A percentile compares a stretch with the other conserved stretches of the same genome.
Conservation (phyloP, 768 basidiomycete genomes). For the Tricholoma furcatifolium region DNA sequence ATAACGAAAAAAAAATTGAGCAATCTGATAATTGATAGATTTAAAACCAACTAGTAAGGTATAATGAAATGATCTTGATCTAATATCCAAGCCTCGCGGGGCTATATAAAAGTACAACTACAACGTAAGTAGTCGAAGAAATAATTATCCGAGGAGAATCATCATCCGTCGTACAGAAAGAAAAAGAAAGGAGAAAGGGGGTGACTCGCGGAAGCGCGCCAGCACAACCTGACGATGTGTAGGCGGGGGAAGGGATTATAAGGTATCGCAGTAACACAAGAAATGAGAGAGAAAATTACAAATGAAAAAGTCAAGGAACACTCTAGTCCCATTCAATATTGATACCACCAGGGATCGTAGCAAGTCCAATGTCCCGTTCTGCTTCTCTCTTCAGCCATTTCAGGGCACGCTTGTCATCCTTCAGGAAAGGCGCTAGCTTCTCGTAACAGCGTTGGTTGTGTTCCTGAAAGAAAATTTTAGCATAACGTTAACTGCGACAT, state of each 20-base stretch:
- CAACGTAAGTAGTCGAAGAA: too few relatives aligned
- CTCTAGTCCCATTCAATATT: constrained; percentile 79
- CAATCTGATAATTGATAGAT: too few relatives aligned
- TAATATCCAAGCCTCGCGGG: too few relatives aligned
- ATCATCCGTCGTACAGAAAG: too few relatives aligned
- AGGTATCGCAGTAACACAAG: constrained; percentile 9
- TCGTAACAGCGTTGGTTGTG: constrained; percentile 78
- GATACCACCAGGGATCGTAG: constrained; percentile 66
- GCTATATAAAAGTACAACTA: too few relatives aligned
- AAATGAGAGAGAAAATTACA: background rate
- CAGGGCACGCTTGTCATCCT: constrained; percentile 76
- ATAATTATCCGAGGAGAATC: too few relatives aligned
- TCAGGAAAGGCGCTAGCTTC: constrained; percentile 61
- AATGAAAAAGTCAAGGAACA: background rate
- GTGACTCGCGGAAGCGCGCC: too few relatives aligned
- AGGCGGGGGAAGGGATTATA: background rate
- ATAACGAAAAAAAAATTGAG: too few relatives aligned
- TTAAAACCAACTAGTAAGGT: too few relatives aligned
- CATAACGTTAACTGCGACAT: background rate
- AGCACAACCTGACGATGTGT: too few relatives aligned
- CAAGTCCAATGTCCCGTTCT: constrained; percentile 73
- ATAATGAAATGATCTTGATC: too few relatives aligned
- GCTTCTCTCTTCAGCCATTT: constrained; percentile 80
- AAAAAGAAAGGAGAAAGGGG: too few relatives aligned
- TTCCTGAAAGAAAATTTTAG: constrained; percentile 40